Conservation (phyloP, 164 flowering plant species). For the Amborella trichopoda region DNA sequence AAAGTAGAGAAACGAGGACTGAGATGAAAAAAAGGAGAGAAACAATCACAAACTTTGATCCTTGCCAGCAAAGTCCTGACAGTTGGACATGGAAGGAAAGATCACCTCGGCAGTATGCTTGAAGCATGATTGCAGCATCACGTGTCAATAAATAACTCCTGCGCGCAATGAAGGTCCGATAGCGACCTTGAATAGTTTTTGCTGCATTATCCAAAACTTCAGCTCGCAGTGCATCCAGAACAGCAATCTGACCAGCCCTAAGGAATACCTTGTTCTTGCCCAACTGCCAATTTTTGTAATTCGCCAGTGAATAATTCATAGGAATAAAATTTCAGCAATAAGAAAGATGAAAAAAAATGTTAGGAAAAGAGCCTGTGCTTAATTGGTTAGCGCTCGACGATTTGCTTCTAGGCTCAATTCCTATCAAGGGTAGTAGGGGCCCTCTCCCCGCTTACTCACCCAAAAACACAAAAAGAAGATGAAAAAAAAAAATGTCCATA, state of each 20-base stretch:
- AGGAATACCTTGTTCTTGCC: slow-evolving; percentile 86
- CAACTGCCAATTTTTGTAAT: slow-evolving; percentile 36
- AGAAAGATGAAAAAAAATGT: neutral
- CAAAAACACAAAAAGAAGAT: too few relatives aligned
- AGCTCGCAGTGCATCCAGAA: slow-evolving; percentile 67
- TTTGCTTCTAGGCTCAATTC: too few relatives aligned
- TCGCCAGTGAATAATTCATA: too few relatives aligned
- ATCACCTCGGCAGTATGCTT: slow-evolving; percentile 76
- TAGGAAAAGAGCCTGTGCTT: too few relatives aligned
- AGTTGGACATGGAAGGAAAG: neutral
- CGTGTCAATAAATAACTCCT: slow-evolving; percentile 35
- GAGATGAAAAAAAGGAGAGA: too few relatives aligned
- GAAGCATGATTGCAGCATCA: slow-evolving; percentile 51
- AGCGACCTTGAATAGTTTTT: slow-evolving; percentile 51
- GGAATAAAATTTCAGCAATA: too few relatives aligned
- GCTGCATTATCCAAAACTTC: slow-evolving; percentile 85
- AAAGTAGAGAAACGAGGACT: too few relatives aligned
- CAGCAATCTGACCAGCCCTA: slow-evolving; percentile 91
- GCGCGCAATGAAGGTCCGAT: slow-evolving; percentile 50
- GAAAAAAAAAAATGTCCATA: too few relatives aligned
- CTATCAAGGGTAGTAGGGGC: too few relatives aligned
- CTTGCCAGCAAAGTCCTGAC: neutral
- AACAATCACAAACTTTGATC: too few relatives aligned
- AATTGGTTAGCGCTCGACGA: too few relatives aligned
- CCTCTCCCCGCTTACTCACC: too few relatives aligned